phyloP scores from a whole-genome alignment of 2,329 filamentous ascomycete species.

The Sarocladiaceae sp. region DNA sequence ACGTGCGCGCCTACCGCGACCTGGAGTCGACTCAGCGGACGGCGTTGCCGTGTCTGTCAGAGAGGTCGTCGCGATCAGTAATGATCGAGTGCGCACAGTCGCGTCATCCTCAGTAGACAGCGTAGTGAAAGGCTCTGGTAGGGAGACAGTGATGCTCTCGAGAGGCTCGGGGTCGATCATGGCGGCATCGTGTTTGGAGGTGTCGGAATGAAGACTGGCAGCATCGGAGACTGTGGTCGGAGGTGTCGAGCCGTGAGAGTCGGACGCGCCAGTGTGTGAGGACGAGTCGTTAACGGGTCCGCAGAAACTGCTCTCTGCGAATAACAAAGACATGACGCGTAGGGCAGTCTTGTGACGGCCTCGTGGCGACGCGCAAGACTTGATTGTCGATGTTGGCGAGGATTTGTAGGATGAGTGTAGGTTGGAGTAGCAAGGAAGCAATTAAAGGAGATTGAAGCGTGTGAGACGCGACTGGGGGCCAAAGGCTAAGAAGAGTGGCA shows the following conservation, averaged over 20 bases:
- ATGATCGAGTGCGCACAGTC: slow-evolving; percentile 11
- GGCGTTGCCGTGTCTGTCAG: slow-evolving; percentile 12
- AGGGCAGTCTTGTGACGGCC: slow-evolving; percentile 11
- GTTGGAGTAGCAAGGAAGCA: slow-evolving; percentile 3
- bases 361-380: slow-evolving; percentile 12
- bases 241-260: slow-evolving; percentile 52
- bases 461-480: slow-evolving; percentile 6
- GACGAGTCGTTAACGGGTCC: slow-evolving; percentile 30
- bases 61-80: background rate
- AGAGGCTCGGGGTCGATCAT: slow-evolving; percentile 24
- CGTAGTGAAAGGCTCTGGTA: slow-evolving; percentile 23
- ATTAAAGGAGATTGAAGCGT: slow-evolving; percentile 10
- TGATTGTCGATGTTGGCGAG: background rate
- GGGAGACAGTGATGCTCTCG: slow-evolving; percentile 14
- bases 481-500: slow-evolving; percentile 7
- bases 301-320: slow-evolving; percentile 27
- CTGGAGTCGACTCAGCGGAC: slow-evolving; percentile 21
- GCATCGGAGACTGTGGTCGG: slow-evolving; percentile 63
- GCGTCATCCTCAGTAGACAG: slow-evolving; percentile 16
- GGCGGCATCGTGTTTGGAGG: slow-evolving; percentile 33
- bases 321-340: slow-evolving; percentile 11
- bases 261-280: slow-evolving; percentile 49
- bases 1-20: slow-evolving; percentile 52
- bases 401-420: background rate
- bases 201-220: slow-evolving; percentile 50